Evolutionary conservation across 129 eudicot genomes (phyloP).

Genomic region (Helianthus annuus): DNA sequence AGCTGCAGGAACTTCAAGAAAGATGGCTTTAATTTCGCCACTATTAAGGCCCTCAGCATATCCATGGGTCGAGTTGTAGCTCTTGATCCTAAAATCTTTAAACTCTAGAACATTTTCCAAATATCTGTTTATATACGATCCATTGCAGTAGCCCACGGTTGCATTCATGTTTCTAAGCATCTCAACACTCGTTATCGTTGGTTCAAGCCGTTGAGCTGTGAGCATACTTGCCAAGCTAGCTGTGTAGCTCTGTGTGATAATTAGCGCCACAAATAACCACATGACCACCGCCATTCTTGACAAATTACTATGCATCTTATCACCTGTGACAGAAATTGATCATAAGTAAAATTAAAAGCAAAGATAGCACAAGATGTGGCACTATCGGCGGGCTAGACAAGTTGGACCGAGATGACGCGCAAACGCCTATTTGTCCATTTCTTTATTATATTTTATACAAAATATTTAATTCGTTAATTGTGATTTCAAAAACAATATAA

Average conservation of each 20-base stretch:
- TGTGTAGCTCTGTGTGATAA: slow-evolving; percentile 62
- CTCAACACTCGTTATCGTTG: slow-evolving; percentile 38
- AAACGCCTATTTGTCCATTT: not conserved
- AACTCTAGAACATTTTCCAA: slow-evolving; percentile 30
- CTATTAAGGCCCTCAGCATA: slow-evolving; percentile 39
- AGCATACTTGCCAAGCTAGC: slow-evolving; percentile 69
- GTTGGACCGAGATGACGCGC: not conserved
- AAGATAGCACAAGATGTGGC: not conserved
- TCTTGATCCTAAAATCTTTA: slow-evolving; percentile 4
- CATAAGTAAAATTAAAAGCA: not conserved
- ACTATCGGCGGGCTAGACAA: not conserved
- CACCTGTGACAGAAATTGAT: slow-evolving; percentile 29
- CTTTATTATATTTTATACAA: no score
- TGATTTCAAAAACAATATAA: not conserved
- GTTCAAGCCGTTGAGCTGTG: slow-evolving; percentile 53
- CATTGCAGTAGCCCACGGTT: slow-evolving; percentile 40
- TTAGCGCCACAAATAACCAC: slow-evolving; percentile 60
- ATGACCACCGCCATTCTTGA: slow-evolving; percentile 46
- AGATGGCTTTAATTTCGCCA: slow-evolving; percentile 45
- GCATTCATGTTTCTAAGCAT: slow-evolving; percentile 38
- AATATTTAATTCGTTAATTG: not conserved
- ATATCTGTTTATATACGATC: slow-evolving; percentile 35
- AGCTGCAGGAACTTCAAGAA: slow-evolving; percentile 49
- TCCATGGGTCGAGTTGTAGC: slow-evolving; percentile 31
- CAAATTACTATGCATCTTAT: slow-evolving; percentile 46